Evolutionary conservation across 192 early-diverging fungal species (phyloP), one percentile per base, ranked within the genome.

Genomic region (Rhizophagus clarus): DNA sequence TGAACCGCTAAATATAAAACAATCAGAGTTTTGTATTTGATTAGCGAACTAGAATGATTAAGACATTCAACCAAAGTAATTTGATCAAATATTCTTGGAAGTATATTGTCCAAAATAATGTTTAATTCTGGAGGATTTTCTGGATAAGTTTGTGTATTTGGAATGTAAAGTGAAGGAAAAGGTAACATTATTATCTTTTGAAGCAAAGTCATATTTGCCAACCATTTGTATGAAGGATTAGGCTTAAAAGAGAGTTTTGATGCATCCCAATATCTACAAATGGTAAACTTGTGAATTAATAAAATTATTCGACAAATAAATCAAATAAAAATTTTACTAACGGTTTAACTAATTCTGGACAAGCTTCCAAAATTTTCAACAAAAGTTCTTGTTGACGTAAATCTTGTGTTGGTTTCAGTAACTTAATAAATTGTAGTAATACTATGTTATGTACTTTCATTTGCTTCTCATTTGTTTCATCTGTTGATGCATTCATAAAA

Each of bases 151-250:
- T 78, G 79, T 67, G 77, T 85, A 61, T 64, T 81, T 62, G 74
- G 83, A 45, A 88, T 83, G 63, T 86, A 83, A 20, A 91, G 76
- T 34, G 83, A 88, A 8, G 95, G 95, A 5, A 93, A 84, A 7
- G 92, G 88, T 5, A 95, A 82, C 29, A 85, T 73, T 20, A 95
- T 91, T 61, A 94, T 86, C 34, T 92, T 94, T 64, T 91, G 90
- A 4, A 90, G 84, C 2, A 95, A 75, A 3, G 94, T 90, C 85
- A 95, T 91, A 77, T 94, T 96, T 5, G 89, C 88, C n/a, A 95
- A 72, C 91, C 92, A 96, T 68, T 90, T 88, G 3, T 84, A 82
- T 4, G 91, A 92, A 14, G 90, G 82, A 29, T 92, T 88, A 22
- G 94, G 94, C 26, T 96, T 95, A 81, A 93, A 89, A 26, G 92